A percentile compares a stretch with the other conserved stretches of the same genome.
These are phyloP conservation scores for Lentinula sp. DNA, from an alignment of 768 basidiomycete species.

Conservation along the genomic window DNA sequence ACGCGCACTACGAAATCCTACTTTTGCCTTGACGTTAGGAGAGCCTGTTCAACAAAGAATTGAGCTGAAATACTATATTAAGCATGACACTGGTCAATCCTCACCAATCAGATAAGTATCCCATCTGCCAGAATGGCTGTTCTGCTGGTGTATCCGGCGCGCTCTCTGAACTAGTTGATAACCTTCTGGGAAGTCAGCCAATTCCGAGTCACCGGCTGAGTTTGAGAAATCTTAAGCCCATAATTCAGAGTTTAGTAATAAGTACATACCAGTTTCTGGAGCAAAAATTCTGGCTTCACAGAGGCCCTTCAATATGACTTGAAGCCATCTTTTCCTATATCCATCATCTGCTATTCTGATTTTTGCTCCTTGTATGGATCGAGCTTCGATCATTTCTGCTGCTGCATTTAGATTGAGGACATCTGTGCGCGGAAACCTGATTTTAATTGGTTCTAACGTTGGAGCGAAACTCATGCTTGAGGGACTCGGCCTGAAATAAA, in stretches of 20 bases:
- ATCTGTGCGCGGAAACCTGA: background rate
- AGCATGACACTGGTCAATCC: background rate
- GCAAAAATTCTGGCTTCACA: background rate
- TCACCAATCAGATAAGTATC: background rate
- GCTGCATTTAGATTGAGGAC: background rate
- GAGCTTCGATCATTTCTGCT: background rate
- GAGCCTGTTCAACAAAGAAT: background rate
- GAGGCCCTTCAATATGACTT: background rate
- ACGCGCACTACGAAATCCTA: background rate
- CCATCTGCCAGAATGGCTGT: background rate
- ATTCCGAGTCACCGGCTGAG: no score
- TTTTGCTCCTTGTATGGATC: background rate
- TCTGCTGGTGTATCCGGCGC: background rate
- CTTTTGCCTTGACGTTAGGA: background rate
- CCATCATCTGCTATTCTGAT: background rate
- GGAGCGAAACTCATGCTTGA: no score
- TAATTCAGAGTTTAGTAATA: background rate
- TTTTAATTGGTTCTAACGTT: no score
- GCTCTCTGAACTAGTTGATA: background rate
- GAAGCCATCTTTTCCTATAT: background rate
- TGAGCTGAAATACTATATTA: no score
- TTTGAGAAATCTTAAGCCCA: no score
- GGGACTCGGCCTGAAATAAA: no score
- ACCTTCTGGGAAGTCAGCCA: background rate
- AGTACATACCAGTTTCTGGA: background rate